phyloP scores from a whole-genome alignment of 2,329 filamentous ascomycete species.

The Penicillium sp. region DNA sequence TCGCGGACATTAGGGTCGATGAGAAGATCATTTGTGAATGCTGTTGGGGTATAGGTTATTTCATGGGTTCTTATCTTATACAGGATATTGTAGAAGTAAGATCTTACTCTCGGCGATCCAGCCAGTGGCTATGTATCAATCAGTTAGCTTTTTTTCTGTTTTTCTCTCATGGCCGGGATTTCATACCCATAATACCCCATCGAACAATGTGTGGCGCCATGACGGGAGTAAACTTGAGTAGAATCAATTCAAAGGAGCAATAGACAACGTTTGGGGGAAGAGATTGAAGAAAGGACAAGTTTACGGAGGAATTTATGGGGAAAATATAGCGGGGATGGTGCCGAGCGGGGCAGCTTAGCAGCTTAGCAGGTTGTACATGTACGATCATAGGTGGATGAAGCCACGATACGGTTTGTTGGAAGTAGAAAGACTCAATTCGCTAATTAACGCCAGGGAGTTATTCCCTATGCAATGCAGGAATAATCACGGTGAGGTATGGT shows the following conservation, averaged over 20 bases:
- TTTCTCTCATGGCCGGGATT: not conserved
- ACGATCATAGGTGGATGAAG: not conserved
- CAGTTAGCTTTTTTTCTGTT: slow-evolving; percentile 15
- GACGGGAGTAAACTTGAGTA: slow-evolving; percentile 7
- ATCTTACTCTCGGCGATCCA: slow-evolving; percentile 43
- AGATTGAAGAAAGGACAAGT: not conserved
- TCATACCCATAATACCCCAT: slow-evolving; percentile 48
- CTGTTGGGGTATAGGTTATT: slow-evolving; percentile 30
- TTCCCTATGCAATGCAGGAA: slow-evolving; percentile 7
- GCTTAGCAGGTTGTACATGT: too few species aligned
- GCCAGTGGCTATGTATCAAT: slow-evolving; percentile 44
- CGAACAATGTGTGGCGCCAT: slow-evolving; percentile 40
- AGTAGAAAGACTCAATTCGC: slow-evolving; percentile 6
- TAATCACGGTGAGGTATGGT: slow-evolving; percentile 1
- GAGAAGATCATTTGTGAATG: slow-evolving; percentile 75
- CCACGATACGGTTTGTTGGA: not conserved
- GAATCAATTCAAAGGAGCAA: not conserved
- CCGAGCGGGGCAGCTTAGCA: slow-evolving; percentile 27
- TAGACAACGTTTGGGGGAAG: not conserved
- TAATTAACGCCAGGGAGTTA: slow-evolving; percentile 6
- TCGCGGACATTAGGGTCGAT: slow-evolving; percentile 68
- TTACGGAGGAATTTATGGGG: not conserved
- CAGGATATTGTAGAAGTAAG: not conserved
- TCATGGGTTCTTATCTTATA: not conserved
- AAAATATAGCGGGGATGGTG: slow-evolving; percentile 21